Base-by-base conservation (phyloP, 2,329 filamentous ascomycete genomes). In the Venturiaceae sp. region DNA sequence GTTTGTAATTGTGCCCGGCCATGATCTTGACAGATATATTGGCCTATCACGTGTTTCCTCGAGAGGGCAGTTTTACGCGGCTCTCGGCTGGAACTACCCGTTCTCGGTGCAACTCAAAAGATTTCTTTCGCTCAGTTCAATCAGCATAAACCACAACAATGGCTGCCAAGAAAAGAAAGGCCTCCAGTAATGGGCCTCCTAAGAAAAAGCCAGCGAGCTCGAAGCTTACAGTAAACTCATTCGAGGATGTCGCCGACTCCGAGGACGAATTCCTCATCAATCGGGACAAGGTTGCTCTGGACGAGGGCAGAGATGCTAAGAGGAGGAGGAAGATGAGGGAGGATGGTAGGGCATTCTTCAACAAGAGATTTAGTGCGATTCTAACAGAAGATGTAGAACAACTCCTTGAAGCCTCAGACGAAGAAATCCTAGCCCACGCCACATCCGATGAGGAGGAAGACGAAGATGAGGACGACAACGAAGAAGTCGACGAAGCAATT, bases 201-300 rank as follows among this genome's bases (percentile, higher is more conserved):
- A 36, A 21, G 3, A 23, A 11, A 11, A 33, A 58, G 32, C 32
- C 32, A 8, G 46, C 26, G 23, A 33, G 16, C 33, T 53, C 57
- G 33, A 54, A 55, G 23, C 37, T 55, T n/a, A 36, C 33, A 5
- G 52, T 58, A 11, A 54, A 58, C 30, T 21, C 57, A 28, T 58
- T 55, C n/a, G 85, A 92, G 72, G 90, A 95, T 73, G 86, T 99
- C 65, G 90, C 92, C 63, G 87, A 96, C 70, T 95, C 91, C 1
- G 90, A 96, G 71, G 94, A 99, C 71, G 90, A 96, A 69, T 95
- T 96, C 71, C 90, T 92, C 67, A 78, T 92, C 60, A 87, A 92
- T 63, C 83, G 88, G 63, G 94, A 99, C 73, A 87, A 89, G 68
- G 85, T 99, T 62, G 74, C 92, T 66, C 80, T 99, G 37, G 90